Evolutionary conservation across 345 rosid species (phyloP), one percentile per base, ranked within the genome.

Genomic region (Salix purpurea): DNA sequence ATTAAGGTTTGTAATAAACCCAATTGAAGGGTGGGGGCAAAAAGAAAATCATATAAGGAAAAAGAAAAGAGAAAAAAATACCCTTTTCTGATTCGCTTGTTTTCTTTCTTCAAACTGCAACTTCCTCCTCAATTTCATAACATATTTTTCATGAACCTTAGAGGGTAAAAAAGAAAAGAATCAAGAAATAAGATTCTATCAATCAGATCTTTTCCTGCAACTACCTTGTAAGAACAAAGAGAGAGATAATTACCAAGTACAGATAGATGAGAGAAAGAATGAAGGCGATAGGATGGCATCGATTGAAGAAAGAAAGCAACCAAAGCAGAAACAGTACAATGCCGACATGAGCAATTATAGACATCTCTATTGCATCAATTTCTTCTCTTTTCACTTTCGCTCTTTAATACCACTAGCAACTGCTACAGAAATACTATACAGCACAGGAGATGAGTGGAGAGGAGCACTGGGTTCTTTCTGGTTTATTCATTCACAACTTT

Each of bases 81-180:
- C 99, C 88, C 91, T 83, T 88, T 86, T 91, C 83, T 89, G 96
- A 79, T 80, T 83, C 75, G 92, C 85, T 75, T 91, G 87, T 76
- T 84, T 89, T 79, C 82, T 83, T 71, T 88, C 98, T 74, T 94
- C 89, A 36, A 83, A 89, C 81, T 86, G 91, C 81, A 94, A 11
- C 50, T 81, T 90, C 81, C 69, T 91, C 80, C 81, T 79, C 87
- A 94, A 74, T 83, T 89, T 67, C 89, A 65, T 82, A 65, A 88
- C 89, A 82, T 82, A 88, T 46, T 79, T 85, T 75, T 91, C 97
- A 80, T 96, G 91, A 83, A 93, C 91, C 99, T 96, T 73, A 13
- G 9, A 34, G 18, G 71, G 54, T 16, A 9, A 52, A 77, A 34
- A 37, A 30, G 56, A 74, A 4, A 7, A 2, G 23, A 23, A 69